Evolutionary conservation across 225 moss, liverwort and hornwort species (phyloP).

Genomic region (Physcomitrium patens): DNA sequence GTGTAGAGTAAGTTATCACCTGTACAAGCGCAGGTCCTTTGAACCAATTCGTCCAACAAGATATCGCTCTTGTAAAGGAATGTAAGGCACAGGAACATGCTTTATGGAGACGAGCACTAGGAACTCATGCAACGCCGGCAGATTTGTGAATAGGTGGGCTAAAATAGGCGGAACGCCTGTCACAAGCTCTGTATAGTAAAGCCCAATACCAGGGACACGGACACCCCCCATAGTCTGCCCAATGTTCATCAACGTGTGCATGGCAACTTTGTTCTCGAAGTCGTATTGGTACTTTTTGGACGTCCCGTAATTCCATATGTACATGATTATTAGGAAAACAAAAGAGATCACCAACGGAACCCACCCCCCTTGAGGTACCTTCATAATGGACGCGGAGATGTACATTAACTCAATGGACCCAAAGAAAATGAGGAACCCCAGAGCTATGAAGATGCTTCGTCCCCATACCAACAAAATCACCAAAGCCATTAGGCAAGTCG

Average conservation of each 20-base stretch:
- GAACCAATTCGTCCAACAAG: too few relatives aligned
- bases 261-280: constrained; percentile 60
- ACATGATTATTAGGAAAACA: constrained; percentile 71
- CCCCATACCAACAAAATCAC: constrained; percentile 84
- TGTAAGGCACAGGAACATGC: too few relatives aligned
- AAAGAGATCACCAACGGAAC: constrained; percentile 67
- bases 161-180: constrained; percentile 83
- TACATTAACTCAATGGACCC: constrained; percentile 58
- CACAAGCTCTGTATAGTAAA: constrained; percentile 74
- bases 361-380: constrained; percentile 92
- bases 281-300: constrained; percentile 73
- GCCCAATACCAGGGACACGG: constrained; percentile 76
- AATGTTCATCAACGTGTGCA: constrained; percentile 46
- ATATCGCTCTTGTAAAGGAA: too few relatives aligned
- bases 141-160: constrained; percentile 70
- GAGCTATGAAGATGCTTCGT: constrained; percentile 30
- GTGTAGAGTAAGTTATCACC: too few relatives aligned
- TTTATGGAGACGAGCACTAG: too few relatives aligned
- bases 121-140: constrained; percentile 62
- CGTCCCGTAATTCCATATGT: constrained; percentile 70
- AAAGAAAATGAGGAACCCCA: constrained; percentile 54
- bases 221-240: constrained; percentile 43
- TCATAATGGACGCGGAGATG: constrained; percentile 58
- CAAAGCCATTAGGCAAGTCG: constrained; percentile 72
- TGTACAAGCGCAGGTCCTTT: too few relatives aligned